phyloP scores from a whole-genome alignment of 1,139 yeast species.

The Taphrina wiesneri region DNA sequence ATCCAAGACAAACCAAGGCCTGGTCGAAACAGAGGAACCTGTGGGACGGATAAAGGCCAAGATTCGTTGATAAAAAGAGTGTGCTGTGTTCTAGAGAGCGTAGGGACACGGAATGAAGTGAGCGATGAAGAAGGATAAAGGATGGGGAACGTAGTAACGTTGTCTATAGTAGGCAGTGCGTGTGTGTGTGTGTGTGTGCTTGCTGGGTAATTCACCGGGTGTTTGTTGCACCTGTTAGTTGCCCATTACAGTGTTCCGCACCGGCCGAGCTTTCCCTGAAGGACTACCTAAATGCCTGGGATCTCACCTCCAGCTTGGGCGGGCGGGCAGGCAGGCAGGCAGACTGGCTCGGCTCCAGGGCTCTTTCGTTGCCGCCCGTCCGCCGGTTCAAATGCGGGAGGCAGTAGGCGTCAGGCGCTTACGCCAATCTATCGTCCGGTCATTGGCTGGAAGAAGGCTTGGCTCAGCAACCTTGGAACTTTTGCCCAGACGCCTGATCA shows the following conservation, averaged over 20 bases:
- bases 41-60: not conserved
- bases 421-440: not conserved
- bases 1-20: not conserved
- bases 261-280: not conserved
- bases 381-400: too few species aligned
- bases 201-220: not conserved
- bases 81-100: not conserved
- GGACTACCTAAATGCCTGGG: too few species aligned
- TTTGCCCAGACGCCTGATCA: not conserved
- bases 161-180: not conserved
- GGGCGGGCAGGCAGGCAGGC: not conserved
- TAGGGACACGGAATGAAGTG: not conserved
- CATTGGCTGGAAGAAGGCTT: not conserved
- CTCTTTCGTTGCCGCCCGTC: too few species aligned
- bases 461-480: too few species aligned
- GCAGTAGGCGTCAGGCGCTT: not conserved
- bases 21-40: not conserved
- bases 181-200: not conserved
- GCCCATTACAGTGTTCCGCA: constrained; percentile 4
- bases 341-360: too few species aligned
- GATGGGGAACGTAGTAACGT: too few species aligned
- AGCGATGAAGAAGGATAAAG: not conserved
- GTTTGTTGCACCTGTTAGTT: constrained; percentile 3
- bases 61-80: not conserved
- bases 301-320: too few species aligned